These are phyloP conservation scores for Gossypium turneri DNA, from an alignment of 345 rosid species.

Conservation along the genomic window DNA sequence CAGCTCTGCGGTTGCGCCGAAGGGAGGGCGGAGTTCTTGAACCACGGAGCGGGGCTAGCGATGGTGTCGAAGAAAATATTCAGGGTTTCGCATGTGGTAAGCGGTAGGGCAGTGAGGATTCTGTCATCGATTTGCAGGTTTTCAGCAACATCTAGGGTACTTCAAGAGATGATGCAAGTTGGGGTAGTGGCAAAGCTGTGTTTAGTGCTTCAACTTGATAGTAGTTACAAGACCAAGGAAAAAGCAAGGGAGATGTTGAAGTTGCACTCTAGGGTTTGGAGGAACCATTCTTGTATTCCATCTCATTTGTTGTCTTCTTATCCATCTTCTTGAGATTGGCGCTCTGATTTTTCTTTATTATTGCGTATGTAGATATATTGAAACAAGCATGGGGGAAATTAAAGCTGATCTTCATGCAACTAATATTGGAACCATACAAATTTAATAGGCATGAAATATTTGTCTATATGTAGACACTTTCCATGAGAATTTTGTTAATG, in stretches of 20 bases:
- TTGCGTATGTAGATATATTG: not conserved
- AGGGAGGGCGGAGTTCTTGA: slow-evolving; percentile 53
- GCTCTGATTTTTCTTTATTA: not conserved
- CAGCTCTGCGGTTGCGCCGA: slow-evolving; percentile 54
- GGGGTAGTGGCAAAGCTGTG: slow-evolving; percentile 59
- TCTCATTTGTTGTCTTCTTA: slow-evolving; percentile 37
- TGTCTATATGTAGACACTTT: not conserved
- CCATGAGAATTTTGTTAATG: not conserved
- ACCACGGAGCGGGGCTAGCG: slow-evolving; percentile 56
- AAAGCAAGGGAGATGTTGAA: slow-evolving; percentile 45
- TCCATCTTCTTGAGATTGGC: slow-evolving; percentile 32
- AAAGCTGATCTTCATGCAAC: not conserved
- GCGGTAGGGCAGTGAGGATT: slow-evolving; percentile 48
- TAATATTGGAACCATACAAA: not conserved
- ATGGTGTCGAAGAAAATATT: slow-evolving; percentile 59
- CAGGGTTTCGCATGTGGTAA: slow-evolving; percentile 48
- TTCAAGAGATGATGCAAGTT: slow-evolving; percentile 57
- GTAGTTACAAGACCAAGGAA: slow-evolving; percentile 39
- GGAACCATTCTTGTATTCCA: slow-evolving; percentile 44
- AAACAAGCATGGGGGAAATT: not conserved
- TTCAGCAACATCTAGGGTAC: slow-evolving; percentile 39
- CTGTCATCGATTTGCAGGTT: slow-evolving; percentile 41
- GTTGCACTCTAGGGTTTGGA: slow-evolving; percentile 58
- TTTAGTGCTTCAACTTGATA: slow-evolving; percentile 43
- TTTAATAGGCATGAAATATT: not conserved